phyloP scores from a whole-genome alignment of 2,329 filamentous ascomycete species.

The Penicillium sp. region DNA sequence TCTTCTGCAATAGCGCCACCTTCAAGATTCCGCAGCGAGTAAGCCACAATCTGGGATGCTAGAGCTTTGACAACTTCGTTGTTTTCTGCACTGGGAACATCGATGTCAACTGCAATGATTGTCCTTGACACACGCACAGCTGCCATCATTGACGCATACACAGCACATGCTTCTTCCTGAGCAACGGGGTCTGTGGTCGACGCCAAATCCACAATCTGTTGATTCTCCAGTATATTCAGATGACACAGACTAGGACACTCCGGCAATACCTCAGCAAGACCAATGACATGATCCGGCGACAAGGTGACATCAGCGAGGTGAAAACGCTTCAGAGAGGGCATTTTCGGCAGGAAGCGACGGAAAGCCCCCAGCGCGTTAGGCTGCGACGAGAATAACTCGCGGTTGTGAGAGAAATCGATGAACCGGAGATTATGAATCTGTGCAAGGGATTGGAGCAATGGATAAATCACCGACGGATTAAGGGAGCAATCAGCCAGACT shows the following conservation, averaged over 20 bases:
- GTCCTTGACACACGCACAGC: constrained; percentile 79
- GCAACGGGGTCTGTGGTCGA: constrained; percentile 73
- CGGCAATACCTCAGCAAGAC: constrained; percentile 83
- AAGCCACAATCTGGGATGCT: constrained; percentile 91
- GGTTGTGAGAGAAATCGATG: constrained; percentile 89
- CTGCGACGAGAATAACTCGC: constrained; percentile 68
- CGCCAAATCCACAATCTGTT: constrained; percentile 60
- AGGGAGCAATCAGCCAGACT: constrained; percentile 85
- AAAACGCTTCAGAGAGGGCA: constrained; percentile 74
- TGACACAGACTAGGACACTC: constrained; percentile 80
- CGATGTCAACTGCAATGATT: constrained; percentile 86
- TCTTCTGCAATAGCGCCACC: constrained; percentile 67
- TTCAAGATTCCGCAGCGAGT: constrained; percentile 90
- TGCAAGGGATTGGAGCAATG: constrained; percentile 70
- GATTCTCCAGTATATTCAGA: constrained; percentile 80
- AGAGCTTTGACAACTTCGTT: constrained; percentile 88
- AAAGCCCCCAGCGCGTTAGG: constrained; percentile 73
- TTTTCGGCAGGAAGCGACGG: constrained; percentile 78
- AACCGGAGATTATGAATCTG: constrained; percentile 75
- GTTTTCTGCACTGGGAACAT: constrained; percentile 76
- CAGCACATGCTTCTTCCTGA: constrained; percentile 89
- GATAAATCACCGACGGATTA: constrained; percentile 67
- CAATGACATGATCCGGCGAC: constrained; percentile 83
- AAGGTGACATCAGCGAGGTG: constrained; percentile 83
- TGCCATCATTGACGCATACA: constrained; percentile 88